A percentile compares a stretch with the other conserved stretches of the same genome.
These are phyloP conservation scores for Thelonectria olida DNA, from an alignment of 2,329 filamentous ascomycete species.

Conservation along the genomic window DNA sequence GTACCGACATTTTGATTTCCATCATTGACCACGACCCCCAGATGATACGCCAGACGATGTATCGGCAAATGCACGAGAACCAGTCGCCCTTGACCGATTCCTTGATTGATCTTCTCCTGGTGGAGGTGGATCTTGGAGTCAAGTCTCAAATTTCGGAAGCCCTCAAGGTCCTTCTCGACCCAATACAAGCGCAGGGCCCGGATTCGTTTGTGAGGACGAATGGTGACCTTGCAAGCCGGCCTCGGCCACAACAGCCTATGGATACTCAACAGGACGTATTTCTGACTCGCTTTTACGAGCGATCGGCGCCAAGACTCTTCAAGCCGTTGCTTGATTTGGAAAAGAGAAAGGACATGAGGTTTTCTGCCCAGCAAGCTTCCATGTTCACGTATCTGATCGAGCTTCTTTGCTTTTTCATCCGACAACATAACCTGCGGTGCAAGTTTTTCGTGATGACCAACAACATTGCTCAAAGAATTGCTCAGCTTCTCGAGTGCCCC, in stretches of 20 bases:
- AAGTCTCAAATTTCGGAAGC: constrained; percentile 96
- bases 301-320: constrained; percentile 86
- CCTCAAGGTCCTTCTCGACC: constrained; percentile 92
- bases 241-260: constrained; percentile 59
- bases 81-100: constrained; percentile 88
- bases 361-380: constrained; percentile 86
- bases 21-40: constrained; percentile 96
- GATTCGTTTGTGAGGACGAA: constrained; percentile 71
- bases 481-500: constrained; percentile 81
- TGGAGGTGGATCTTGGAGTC: constrained; percentile 92
- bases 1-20: constrained; percentile 91
- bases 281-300: constrained; percentile 88
- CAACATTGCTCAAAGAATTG: constrained; percentile 79
- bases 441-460: constrained; percentile 88
- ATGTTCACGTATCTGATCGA: constrained; percentile 92
- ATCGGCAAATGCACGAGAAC: constrained; percentile 89
- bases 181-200: constrained; percentile 55
- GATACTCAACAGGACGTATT: constrained; percentile 86
- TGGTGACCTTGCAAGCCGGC: constrained; percentile 73
- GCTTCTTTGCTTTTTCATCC: constrained; percentile 91
- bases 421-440: constrained; percentile 85
- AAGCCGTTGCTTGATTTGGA: constrained; percentile 86
- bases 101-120: constrained; percentile 87
- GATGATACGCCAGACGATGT: constrained; percentile 93
- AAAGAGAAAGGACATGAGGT: constrained; percentile 71